phyloP scores from a whole-genome alignment of 164 flowering plant genomes.

The Annona cherimola region DNA sequence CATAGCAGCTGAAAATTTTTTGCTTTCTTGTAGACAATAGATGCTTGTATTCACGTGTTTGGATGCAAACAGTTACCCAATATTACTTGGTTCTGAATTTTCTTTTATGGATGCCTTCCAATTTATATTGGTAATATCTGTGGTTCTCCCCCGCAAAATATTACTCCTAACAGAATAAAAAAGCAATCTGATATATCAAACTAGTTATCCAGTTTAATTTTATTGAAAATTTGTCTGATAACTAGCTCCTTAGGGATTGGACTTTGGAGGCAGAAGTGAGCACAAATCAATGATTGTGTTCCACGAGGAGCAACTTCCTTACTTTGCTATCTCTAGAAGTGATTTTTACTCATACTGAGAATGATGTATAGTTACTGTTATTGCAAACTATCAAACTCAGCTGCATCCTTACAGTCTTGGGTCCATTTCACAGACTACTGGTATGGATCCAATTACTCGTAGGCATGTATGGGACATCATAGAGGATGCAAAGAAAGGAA shows the following conservation, averaged over 20 bases:
- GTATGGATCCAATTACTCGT: slow-evolving; percentile 97
- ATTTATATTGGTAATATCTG: neutral
- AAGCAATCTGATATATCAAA: neutral
- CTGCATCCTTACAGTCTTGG: neutral
- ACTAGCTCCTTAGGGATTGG: no score
- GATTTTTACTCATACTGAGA: neutral
- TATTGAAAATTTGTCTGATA: no score
- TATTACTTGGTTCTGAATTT: neutral
- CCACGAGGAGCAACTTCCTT: no score
- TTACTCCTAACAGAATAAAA: neutral
- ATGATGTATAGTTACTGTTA: neutral
- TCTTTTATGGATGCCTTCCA: neutral
- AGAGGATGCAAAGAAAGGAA: slow-evolving; percentile 80
- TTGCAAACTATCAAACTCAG: neutral
- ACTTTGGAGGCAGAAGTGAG: no score
- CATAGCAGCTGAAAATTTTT: neutral
- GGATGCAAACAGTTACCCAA: neutral
- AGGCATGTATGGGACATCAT: slow-evolving; percentile 99
- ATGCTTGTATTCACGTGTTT: neutral
- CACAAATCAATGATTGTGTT: no score
- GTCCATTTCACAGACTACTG: slow-evolving; percentile 72
- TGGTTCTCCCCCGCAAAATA: neutral
- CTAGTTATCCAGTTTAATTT: neutral
- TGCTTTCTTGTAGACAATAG: neutral
- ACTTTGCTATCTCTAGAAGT: neutral